Conservation (phyloP, 2,329 filamentous ascomycete species). For the Stachybotrys echinatus region DNA sequence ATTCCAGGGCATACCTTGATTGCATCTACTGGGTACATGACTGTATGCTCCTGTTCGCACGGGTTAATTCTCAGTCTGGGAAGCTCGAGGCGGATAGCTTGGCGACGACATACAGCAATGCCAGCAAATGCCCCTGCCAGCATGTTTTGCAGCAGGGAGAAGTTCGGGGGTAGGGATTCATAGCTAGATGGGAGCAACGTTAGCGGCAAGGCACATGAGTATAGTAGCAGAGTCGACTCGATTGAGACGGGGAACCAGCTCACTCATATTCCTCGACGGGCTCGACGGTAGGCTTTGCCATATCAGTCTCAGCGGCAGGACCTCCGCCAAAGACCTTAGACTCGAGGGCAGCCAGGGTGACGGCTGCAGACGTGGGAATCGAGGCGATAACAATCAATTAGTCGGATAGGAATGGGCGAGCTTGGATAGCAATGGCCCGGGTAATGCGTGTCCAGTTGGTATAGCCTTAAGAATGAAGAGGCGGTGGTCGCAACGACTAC, state of each 20-base stretch:
- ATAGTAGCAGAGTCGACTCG: not conserved
- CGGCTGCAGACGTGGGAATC: slow-evolving; percentile 21
- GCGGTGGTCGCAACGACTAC: no score
- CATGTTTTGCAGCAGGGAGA: slow-evolving; percentile 93
- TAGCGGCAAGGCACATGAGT: not conserved
- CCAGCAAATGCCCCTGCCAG: slow-evolving; percentile 92
- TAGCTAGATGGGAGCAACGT: slow-evolving; percentile 49
- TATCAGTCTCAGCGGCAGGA: slow-evolving; percentile 62
- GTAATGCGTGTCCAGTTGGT: no score
- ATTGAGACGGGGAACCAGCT: slow-evolving; percentile 16
- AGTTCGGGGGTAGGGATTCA: slow-evolving; percentile 90
- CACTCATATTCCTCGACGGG: slow-evolving; percentile 63
- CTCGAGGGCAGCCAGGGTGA: slow-evolving; percentile 60
- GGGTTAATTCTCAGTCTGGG: not conserved
- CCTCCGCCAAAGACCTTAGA: slow-evolving; percentile 56
- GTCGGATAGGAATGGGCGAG: not conserved
- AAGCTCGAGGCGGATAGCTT: not conserved
- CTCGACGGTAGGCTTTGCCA: slow-evolving; percentile 64
- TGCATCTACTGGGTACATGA: slow-evolving; percentile 98
- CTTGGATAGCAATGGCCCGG: no score
- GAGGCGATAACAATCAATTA: not conserved
- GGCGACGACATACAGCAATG: slow-evolving; percentile 65
- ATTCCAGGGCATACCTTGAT: slow-evolving; percentile 67
- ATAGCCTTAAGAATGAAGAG: no score
- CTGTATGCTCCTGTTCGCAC: slow-evolving; percentile 75